Base-by-base conservation (phyloP, 306 rosid species). In the Gleditsia sinensis region DNA sequence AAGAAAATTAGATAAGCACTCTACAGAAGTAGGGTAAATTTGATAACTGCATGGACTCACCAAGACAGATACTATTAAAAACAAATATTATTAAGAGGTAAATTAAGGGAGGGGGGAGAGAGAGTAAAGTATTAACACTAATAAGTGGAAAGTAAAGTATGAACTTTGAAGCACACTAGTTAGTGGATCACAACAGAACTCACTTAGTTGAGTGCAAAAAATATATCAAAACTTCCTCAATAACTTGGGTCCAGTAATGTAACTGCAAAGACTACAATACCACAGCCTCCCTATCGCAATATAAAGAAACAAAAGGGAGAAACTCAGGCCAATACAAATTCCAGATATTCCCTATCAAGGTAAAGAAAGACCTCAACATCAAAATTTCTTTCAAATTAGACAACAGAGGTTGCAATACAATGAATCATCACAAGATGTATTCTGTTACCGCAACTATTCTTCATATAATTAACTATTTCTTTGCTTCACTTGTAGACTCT, bases 401-500 rank as follows among this genome's bases (percentile, higher is more conserved):
- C 78, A 37, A 7, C 25, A 57, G 5, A 36, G 54, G 54, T 16
- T 25, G 9, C 51, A 40, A 37, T 25, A 24, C 45, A 13, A 2
- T 19, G 37, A 7, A 60, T 23, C 53, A 32, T 34, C 43, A 63
- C 17, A 61, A 36, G 10, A 71, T 8, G 19, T 1, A 70, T 12
- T n/a, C 30, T 63, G 39, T 75, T 67, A 53, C 33, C 70, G 7
- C 20, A 59, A 25, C 24, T 17, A 69, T 75, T 77, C 68, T 60
- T 19, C 40, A 9, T 37, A 39, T 37, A 27, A 27, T 59, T 53
- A 58, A 73, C 87, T 86, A 77, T 55, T 89, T 78, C 71, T 82
- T 84, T 7, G 82, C 71, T 0, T 72, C 81, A 49, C 17, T 49
- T 23, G 78, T 55, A 3, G 89, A 69, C 42, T 84, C 88, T 9